A percentile compares a stretch with the other conserved stretches of the same genome.
Evolutionary conservation across 2,329 filamentous ascomycete species (phyloP).

Genomic region (Xylaria sp.): DNA sequence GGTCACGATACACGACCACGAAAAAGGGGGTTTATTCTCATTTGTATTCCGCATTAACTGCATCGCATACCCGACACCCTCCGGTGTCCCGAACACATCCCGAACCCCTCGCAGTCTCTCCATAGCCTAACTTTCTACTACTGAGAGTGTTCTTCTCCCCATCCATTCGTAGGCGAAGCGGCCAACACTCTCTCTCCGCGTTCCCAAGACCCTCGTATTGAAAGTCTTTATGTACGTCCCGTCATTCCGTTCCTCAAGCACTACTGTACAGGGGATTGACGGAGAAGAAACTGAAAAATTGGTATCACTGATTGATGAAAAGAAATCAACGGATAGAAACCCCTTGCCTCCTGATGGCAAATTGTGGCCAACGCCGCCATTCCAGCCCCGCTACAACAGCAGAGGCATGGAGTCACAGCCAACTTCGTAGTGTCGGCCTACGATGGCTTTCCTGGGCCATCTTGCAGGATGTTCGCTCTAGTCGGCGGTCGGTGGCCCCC

Average conservation of each 20-base stretch:
- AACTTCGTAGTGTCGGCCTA: conserved; percentile 7
- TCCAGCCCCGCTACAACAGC: conserved; percentile 13
- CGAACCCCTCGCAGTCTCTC: too few relatives aligned
- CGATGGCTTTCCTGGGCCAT: conserved; percentile 1
- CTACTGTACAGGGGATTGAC: conserved; percentile 12
- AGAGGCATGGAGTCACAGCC: conserved; percentile 15
- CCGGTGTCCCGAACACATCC: too few relatives aligned
- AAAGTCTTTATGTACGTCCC: too few relatives aligned
- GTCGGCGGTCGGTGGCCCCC: not conserved
- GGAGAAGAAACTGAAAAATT: conserved; percentile 4
- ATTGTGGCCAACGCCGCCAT: conserved; percentile 15
- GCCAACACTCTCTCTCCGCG: too few relatives aligned
- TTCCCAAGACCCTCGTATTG: too few relatives aligned
- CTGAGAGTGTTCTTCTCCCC: too few relatives aligned
- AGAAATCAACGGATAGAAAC: conserved; percentile 10
- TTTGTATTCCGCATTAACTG: not conserved
- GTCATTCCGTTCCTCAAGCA: not conserved
- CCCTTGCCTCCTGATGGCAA: conserved; percentile 6
- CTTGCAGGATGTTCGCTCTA: not conserved
- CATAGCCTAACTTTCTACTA: not conserved
- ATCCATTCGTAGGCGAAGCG: too few relatives aligned
- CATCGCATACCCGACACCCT: not conserved
- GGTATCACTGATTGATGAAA: conserved; percentile 12
- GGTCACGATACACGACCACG: not conserved
- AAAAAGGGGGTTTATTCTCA: not conserved